Conservation (phyloP, 306 rosid genomes). For the Fragaria nilgerrensis region DNA sequence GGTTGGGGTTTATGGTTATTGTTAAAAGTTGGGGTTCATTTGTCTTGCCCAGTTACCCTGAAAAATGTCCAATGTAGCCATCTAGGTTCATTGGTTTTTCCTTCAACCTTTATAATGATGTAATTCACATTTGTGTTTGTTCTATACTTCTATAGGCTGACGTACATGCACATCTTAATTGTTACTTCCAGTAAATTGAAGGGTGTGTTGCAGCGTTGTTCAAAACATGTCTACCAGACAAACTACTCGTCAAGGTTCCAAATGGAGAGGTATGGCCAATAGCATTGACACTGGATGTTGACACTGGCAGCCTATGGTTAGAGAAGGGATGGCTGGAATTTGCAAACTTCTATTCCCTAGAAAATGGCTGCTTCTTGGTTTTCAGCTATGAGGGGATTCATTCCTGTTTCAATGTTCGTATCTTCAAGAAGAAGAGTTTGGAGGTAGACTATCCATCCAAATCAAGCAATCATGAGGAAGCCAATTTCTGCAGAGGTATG, state of each 20-base stretch:
- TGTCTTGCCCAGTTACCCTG: too few relatives aligned
- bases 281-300: neutral
- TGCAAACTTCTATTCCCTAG: neutral
- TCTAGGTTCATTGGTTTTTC: too few relatives aligned
- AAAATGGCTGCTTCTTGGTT: neutral
- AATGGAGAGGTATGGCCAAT: slow-evolving; percentile 13
- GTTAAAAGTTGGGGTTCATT: too few relatives aligned
- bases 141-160: too few relatives aligned
- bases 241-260: neutral
- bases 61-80: too few relatives aligned
- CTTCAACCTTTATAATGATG: too few relatives aligned
- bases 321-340: slow-evolving; percentile 20
- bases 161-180: neutral
- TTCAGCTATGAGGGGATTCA: slow-evolving; percentile 13
- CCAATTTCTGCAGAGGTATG: neutral
- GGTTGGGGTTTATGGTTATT: neutral
- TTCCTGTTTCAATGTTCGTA: neutral
- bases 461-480: neutral
- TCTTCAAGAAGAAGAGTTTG: neutral
- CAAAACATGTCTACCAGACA: neutral
- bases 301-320: neutral
- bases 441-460: slow-evolving; percentile 21
- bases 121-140: too few relatives aligned
- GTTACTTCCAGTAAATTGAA: neutral
- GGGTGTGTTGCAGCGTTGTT: neutral